Percentiles rank a stretch among this genome's conserved stretches.
Conservation (phyloP, 257 asterid species). For the Nicotiana otophora region DNA sequence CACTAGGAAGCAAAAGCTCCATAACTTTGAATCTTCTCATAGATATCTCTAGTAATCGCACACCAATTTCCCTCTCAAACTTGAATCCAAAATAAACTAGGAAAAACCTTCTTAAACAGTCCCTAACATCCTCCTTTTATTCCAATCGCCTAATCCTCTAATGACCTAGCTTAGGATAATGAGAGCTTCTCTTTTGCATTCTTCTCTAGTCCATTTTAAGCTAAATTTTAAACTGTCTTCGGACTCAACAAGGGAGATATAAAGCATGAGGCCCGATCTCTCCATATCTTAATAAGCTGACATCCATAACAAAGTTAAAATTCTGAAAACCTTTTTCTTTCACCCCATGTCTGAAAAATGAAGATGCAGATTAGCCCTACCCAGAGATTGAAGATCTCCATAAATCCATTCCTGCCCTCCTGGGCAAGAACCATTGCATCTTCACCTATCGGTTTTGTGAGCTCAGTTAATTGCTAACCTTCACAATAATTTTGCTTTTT, state of each 20-base stretch:
- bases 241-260: background rate
- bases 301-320: background rate
- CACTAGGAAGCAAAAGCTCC: background rate
- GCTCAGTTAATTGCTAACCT: background rate
- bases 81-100: background rate
- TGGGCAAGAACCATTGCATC: background rate
- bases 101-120: background rate
- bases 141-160: background rate
- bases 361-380: background rate
- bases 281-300: background rate
- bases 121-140: background rate
- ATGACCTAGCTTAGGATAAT: background rate
- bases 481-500: background rate
- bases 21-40: background rate
- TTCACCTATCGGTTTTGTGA: background rate
- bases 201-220: background rate
- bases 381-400: background rate
- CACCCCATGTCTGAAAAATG: background rate
- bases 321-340: background rate
- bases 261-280: background rate
- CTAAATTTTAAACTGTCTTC: background rate
- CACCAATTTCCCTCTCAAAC: background rate
- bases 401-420: background rate
- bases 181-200: background rate
- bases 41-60: background rate